Evolutionary conservation across 345 rosid species (phyloP), one percentile per base, ranked within the genome.

Genomic region (Citrus medica): DNA sequence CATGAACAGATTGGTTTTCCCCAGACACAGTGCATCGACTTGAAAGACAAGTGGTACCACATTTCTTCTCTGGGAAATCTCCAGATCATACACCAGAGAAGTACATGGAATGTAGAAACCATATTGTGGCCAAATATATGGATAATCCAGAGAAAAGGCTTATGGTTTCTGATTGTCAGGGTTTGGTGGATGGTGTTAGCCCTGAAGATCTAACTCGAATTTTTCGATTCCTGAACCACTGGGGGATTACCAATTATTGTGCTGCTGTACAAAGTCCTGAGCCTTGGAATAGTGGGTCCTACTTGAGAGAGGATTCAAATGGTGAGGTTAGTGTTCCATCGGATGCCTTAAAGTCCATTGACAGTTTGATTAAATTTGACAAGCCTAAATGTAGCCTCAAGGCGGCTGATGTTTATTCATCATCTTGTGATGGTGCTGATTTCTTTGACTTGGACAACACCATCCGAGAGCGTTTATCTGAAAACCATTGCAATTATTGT

Each of bases 41-140:
- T 78, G 99, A 96, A 83, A 88, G 99, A 73, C 99, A 96, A 88
- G 99, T 92, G 78, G 98, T 94, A 84, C 99, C 99, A 1, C 97
- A 90, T 83, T 96, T 85, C 84, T 96, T 96, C 90, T 91, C 97
- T 78, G 99, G 98, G 60, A 96, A 96, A 84, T 92, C 97, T 24
- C 67, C 88, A 24, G 91, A 90, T 51, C 91, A 89, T 73, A 83
- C 89, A 14, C 99, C 98, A 5, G 91, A 94, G 77, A 91, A 89
- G 82, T 96, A 94, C 80, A 92, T 91, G 89, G 94, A 96, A 67
- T 94, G 92, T 80, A 91, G 99, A 88, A 96, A 96, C 69, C 84
- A 79, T 71, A 83, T 92, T 75, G 94, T 96, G 80, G 94, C 91
- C 79, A 96, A 88, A 84, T 92, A 94, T 84, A 88, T 91, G 89